Percentiles rank a stretch among this genome's conserved stretches.
Conservation (phyloP, 192 early-diverging fungal species). For the Allomyces macrogynus region DNA sequence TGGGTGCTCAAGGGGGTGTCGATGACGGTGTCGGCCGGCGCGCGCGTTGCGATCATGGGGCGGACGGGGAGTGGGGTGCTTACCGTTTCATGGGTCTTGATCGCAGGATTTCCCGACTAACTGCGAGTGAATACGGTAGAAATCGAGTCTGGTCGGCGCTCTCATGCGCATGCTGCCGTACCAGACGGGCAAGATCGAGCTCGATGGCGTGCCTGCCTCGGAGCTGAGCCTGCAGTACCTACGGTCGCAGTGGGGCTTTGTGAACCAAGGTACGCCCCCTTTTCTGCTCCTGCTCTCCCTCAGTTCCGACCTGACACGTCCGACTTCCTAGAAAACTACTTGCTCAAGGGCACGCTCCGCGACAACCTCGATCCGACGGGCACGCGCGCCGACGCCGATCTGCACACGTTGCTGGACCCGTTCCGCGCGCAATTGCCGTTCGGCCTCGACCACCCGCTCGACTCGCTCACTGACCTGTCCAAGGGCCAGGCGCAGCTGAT, state of each 20-base stretch:
- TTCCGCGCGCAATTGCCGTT: background rate
- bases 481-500: constrained; percentile 1
- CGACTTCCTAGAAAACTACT: background rate
- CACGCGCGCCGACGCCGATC: background rate
- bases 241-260: background rate
- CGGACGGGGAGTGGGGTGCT: background rate
- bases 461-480: background rate
- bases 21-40: background rate
- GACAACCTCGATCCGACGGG: background rate
- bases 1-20: background rate
- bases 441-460: background rate
- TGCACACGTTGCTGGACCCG: background rate
- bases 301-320: too few relatives aligned
- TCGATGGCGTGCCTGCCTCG: background rate
- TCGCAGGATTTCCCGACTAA: too few relatives aligned
- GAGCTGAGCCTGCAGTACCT: background rate
- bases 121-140: background rate
- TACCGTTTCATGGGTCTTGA: too few relatives aligned
- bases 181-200: background rate
- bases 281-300: too few relatives aligned
- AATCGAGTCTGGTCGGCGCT: background rate
- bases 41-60: background rate
- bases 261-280: background rate
- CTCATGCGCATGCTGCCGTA: background rate
- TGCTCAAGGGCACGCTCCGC: background rate